Evolutionary conservation across 1,139 yeast species (phyloP).

Genomic region (Taphrina confusa): DNA sequence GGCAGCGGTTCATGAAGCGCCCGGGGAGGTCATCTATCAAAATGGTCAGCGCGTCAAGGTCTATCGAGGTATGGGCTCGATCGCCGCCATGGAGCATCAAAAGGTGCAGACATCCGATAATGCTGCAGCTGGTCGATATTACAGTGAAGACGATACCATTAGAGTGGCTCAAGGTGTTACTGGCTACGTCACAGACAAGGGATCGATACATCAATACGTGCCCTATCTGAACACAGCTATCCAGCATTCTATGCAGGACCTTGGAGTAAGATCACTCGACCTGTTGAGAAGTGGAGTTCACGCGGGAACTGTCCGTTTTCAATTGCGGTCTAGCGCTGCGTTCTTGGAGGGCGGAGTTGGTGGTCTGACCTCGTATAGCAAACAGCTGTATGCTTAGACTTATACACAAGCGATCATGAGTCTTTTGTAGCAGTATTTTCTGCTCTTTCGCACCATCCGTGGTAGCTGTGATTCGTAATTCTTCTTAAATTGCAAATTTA

Average conservation of each 20-base stretch:
- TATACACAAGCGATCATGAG: neutral
- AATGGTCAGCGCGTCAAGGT: conserved; percentile 97
- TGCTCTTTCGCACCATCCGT: too few relatives aligned
- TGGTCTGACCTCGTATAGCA: conserved; percentile 94
- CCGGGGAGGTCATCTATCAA: conserved; percentile 96
- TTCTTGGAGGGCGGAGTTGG: conserved; percentile 99
- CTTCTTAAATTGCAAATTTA: too few relatives aligned
- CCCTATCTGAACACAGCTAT: conserved; percentile 94
- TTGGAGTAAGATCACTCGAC: conserved; percentile 73
- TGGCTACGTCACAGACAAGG: conserved; percentile 96
- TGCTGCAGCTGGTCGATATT: conserved; percentile 97
- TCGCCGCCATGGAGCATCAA: conserved; percentile 94
- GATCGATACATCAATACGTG: conserved; percentile 86
- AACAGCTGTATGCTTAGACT: conserved; percentile 66
- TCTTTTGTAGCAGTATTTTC: too few relatives aligned
- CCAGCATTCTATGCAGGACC: conserved; percentile 98
- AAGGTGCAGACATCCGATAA: conserved; percentile 66
- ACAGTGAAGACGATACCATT: conserved; percentile 91
- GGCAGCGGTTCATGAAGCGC: conserved; percentile 98
- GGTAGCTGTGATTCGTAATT: too few relatives aligned
- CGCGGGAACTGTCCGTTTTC: conserved; percentile 79
- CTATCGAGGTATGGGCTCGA: conserved; percentile 99
- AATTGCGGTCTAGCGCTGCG: conserved; percentile 97
- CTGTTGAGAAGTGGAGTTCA: conserved; percentile 67
- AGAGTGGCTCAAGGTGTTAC: conserved; percentile 99